Conservation (phyloP, 805 yeast species). For the Kodamaea kakaduensis region DNA sequence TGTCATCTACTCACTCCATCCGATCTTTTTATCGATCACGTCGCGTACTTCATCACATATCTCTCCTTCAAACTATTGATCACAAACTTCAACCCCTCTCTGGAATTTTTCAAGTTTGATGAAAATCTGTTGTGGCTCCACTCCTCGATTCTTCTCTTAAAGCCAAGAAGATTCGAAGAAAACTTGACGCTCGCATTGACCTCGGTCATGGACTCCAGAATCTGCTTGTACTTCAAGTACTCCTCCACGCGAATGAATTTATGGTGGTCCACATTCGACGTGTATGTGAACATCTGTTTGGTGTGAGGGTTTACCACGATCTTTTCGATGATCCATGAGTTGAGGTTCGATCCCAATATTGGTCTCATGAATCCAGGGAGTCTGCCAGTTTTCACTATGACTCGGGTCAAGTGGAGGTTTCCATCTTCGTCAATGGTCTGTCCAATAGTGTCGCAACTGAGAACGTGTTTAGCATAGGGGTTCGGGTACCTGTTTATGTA, state of each 20-base stretch:
- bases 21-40: too few species aligned
- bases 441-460: conserved; percentile 74
- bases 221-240: conserved; percentile 34
- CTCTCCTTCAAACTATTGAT: conserved; percentile 56
- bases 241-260: conserved; percentile 77
- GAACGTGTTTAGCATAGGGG: conserved; percentile 83
- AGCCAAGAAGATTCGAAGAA: conserved; percentile 62
- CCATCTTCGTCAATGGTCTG: conserved; percentile 58
- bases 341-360: conserved; percentile 58
- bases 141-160: conserved; percentile 70
- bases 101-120: conserved; percentile 60
- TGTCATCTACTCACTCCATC: too few species aligned
- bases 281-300: conserved; percentile 59
- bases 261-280: conserved; percentile 81
- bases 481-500: conserved; percentile 60
- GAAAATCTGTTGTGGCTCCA: conserved; percentile 75
- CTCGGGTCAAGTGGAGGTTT: conserved; percentile 63
- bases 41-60: conserved; percentile 8
- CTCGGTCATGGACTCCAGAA: conserved; percentile 26
- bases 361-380: conserved; percentile 78
- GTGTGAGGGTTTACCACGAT: conserved; percentile 63
- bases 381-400: conserved; percentile 74
- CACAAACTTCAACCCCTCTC: conserved; percentile 72
- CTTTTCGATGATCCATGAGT: conserved; percentile 79
- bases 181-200: conserved; percentile 65